These are phyloP conservation scores for Linnemannia zychae DNA, from an alignment of 192 early-diverging fungal genomes.

Conservation along the genomic window DNA sequence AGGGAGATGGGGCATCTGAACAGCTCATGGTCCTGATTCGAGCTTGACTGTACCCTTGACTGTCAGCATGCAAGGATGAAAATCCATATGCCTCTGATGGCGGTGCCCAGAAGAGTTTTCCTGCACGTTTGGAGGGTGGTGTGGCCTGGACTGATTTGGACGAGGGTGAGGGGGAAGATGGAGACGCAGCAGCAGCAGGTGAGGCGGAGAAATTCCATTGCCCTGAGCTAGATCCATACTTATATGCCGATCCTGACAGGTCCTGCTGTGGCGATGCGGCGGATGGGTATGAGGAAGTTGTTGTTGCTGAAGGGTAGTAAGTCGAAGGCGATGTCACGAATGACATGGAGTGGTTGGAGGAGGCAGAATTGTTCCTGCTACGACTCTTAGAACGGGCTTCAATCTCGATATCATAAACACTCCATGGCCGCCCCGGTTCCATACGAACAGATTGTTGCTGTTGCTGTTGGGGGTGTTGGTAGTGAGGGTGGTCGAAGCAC, in stretches of 20 bases:
- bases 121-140: background rate
- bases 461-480: constrained; percentile 5
- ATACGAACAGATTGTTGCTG: constrained; percentile 15
- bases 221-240: background rate
- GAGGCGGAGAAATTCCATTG: constrained; percentile 12
- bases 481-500: background rate
- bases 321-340: background rate
- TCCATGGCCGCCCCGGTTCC: constrained; percentile 37
- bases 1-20: background rate
- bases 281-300: background rate
- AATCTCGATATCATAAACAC: constrained; percentile 41
- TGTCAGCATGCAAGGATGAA: background rate
- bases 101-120: background rate
- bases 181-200: background rate
- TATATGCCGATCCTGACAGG: background rate
- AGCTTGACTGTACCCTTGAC: constrained; percentile 1
- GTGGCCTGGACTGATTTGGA: background rate
- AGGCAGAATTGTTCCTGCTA: constrained; percentile 38
- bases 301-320: background rate
- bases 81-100: background rate
- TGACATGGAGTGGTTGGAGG: background rate
- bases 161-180: background rate
- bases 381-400: constrained; percentile 45
- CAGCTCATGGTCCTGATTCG: constrained; percentile 22
- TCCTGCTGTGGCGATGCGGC: constrained; percentile 1